phyloP scores from a whole-genome alignment of 2,329 filamentous ascomycete species.

The Colletotrichum tamarilloi region DNA sequence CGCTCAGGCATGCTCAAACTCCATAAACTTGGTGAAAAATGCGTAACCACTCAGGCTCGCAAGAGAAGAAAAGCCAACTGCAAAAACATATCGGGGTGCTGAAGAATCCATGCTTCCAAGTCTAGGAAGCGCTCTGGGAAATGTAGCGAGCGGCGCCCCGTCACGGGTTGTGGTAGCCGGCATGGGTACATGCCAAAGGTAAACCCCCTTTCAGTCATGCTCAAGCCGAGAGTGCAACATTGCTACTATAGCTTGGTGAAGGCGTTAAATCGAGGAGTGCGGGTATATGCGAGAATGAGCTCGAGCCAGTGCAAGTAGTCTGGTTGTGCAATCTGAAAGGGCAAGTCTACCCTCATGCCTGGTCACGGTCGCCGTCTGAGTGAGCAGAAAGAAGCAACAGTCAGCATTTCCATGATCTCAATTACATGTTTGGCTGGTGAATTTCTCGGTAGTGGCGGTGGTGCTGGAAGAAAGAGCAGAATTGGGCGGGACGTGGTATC shows the following conservation, averaged over 20 bases:
- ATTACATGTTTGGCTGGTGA: constrained; percentile 11
- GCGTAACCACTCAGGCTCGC: constrained; percentile 15
- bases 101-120: constrained; percentile 19
- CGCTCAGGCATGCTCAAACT: constrained; percentile 10
- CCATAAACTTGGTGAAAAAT: constrained; percentile 13
- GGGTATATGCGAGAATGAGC: constrained; percentile 29
- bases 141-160: constrained; percentile 23
- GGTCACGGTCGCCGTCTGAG: constrained; percentile 52
- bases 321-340: constrained; percentile 25
- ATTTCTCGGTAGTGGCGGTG: constrained; percentile 8
- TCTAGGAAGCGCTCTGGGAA: background rate
- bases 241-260: background rate
- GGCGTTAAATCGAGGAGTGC: constrained; percentile 26
- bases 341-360: constrained; percentile 37
- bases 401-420: constrained; percentile 33
- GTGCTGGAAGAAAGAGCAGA: background rate
- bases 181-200: constrained; percentile 3
- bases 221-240: background rate
- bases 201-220: background rate
- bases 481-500: constrained; percentile 14
- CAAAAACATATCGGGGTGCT: constrained; percentile 12
- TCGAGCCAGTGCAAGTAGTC: constrained; percentile 21
- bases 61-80: constrained; percentile 21
- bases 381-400: constrained; percentile 29
- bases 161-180: constrained; percentile 7